Conservation (phyloP, 2,329 filamentous ascomycete species). For the Verticillium alfalfae region DNA sequence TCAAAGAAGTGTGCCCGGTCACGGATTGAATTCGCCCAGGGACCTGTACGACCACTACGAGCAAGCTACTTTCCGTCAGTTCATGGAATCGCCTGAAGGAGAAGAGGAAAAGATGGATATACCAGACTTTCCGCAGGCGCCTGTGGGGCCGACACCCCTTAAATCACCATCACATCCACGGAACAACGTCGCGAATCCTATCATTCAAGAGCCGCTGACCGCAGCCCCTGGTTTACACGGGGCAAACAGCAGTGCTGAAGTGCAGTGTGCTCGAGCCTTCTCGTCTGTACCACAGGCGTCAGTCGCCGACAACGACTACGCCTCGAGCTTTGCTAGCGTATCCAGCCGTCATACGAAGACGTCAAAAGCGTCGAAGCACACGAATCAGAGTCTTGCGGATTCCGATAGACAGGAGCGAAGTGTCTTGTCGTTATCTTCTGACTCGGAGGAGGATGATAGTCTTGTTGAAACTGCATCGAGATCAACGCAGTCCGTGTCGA, state of each 20-base stretch:
- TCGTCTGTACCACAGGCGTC: neutral
- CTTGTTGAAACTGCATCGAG: conserved; percentile 22
- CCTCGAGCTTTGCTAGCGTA: conserved; percentile 34
- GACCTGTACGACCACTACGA: conserved; percentile 55
- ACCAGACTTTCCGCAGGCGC: conserved; percentile 2
- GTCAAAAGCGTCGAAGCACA: conserved; percentile 46
- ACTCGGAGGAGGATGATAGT: conserved; percentile 44
- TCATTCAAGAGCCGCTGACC: conserved; percentile 6
- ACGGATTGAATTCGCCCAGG: conserved; percentile 31
- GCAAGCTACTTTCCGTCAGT: conserved; percentile 44
- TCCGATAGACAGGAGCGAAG: conserved; percentile 50
- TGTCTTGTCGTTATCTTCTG: conserved; percentile 51
- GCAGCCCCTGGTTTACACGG: neutral
- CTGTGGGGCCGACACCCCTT: conserved; percentile 2
- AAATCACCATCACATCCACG: conserved; percentile 3
- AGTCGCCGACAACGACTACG: conserved; percentile 25
- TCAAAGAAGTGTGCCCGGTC: conserved; percentile 5
- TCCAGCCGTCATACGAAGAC: conserved; percentile 51
- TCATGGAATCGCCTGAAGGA: conserved; percentile 16
- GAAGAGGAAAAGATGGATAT: neutral
- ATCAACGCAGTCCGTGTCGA: conserved; percentile 18
- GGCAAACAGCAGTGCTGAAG: conserved; percentile 7
- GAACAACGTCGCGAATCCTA: conserved; percentile 10
- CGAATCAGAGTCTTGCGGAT: conserved; percentile 40
- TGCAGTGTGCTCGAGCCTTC: conserved; percentile 1